Evolutionary conservation across 306 rosid species (phyloP).

Genomic region (apple (Malus domestica)): ASM211411v1 NC_041790.1:34629001-34629500

Average conservation of each 20-base stretch:
- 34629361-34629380: slow-evolving; percentile 96
- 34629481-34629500: too few relatives aligned
- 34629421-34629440: background rate
- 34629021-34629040: background rate
- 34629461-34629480: background rate
- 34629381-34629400: slow-evolving; percentile 80
- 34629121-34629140: slow-evolving; percentile 70
- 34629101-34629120: background rate
- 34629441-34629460: background rate
- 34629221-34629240: slow-evolving; percentile 49
- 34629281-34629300: slow-evolving; percentile 44
- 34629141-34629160: slow-evolving; percentile 80
- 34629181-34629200: slow-evolving; percentile 68
- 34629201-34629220: slow-evolving; percentile 65
- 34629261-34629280: slow-evolving; percentile 55
- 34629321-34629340: slow-evolving; percentile 68
- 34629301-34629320: slow-evolving; percentile 49
- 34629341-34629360: slow-evolving; percentile 90
- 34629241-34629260: slow-evolving; percentile 55
- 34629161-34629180: slow-evolving; percentile 79
- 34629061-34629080: background rate
- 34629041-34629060: background rate
- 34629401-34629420: slow-evolving; percentile 55
- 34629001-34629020: background rate
- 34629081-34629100: background rate